Conservation (phyloP, 495 filamentous ascomycete species). For the Venustampulla echinocandica region DNA sequence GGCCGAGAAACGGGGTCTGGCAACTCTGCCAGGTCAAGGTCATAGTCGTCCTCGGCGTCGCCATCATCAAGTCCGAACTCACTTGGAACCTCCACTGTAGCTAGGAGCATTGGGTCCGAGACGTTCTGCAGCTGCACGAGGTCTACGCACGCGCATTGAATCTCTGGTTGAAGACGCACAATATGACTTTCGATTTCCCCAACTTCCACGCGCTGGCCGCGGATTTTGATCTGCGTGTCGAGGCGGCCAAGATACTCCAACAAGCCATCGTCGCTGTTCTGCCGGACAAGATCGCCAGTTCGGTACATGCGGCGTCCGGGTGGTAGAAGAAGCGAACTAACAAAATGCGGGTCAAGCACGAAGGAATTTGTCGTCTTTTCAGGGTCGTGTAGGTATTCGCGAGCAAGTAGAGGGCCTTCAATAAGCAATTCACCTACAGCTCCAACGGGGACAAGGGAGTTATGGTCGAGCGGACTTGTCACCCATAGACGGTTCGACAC, state of each 20-base stretch:
- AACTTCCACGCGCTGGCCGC: constrained; percentile 41
- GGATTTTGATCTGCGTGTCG: constrained; percentile 40
- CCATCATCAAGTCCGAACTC: neutral
- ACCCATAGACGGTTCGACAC: constrained; percentile 41
- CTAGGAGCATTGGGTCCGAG: neutral
- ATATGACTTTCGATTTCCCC: constrained; percentile 37
- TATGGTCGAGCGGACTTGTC: constrained; percentile 43
- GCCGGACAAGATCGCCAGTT: constrained; percentile 12
- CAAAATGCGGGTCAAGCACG: constrained; percentile 23
- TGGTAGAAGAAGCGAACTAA: constrained; percentile 13
- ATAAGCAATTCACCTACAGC: constrained; percentile 52
- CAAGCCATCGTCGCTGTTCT: constrained; percentile 20
- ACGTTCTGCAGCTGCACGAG: neutral
- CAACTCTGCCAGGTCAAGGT: neutral
- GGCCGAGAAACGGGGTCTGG: neutral
- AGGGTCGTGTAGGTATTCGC: constrained; percentile 66
- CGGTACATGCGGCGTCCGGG: constrained; percentile 32
- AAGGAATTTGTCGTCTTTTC: constrained; percentile 64
- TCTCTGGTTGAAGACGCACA: neutral
- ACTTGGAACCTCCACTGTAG: neutral
- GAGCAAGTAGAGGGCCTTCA: constrained; percentile 44
- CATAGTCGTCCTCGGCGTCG: neutral
- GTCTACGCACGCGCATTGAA: neutral
- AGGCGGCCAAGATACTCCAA: constrained; percentile 28
- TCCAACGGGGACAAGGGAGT: constrained; percentile 47